A percentile compares a stretch with the other conserved stretches of the same genome.
These are phyloP conservation scores for Fusarium mexicanum DNA, from an alignment of 2,329 filamentous ascomycete species.

Conservation along the genomic window DNA sequence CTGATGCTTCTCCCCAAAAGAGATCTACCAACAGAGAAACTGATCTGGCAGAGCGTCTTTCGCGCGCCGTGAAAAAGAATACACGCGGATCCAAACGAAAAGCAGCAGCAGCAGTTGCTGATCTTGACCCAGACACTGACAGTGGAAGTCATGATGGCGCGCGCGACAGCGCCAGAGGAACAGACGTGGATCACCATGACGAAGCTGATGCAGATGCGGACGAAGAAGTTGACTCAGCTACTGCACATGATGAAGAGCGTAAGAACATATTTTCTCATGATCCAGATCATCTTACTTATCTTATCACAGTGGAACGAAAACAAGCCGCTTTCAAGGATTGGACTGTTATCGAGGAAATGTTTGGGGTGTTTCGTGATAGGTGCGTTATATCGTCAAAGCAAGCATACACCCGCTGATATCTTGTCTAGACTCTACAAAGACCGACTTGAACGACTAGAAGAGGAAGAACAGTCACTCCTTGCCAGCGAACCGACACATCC, in stretches of 20 bases:
- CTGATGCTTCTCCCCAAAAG: slow-evolving; percentile 46
- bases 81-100: slow-evolving; percentile 55
- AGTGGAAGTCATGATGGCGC: slow-evolving; percentile 47
- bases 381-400: slow-evolving; percentile 50
- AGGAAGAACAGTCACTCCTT: slow-evolving; percentile 70
- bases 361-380: slow-evolving; percentile 85
- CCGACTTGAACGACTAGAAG: slow-evolving; percentile 81
- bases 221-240: slow-evolving; percentile 67
- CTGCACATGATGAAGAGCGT: slow-evolving; percentile 73
- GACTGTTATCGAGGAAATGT: slow-evolving; percentile 84
- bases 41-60: slow-evolving; percentile 46
- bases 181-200: slow-evolving; percentile 58
- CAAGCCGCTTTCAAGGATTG: slow-evolving; percentile 83
- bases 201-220: slow-evolving; percentile 66
- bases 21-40: slow-evolving; percentile 45
- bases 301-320: slow-evolving; percentile 74
- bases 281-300: slow-evolving; percentile 34
- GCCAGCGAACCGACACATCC: slow-evolving; percentile 79
- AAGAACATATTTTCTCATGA: slow-evolving; percentile 39
- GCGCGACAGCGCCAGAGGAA: slow-evolving; percentile 49
- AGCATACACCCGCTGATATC: slow-evolving; percentile 31
- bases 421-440: slow-evolving; percentile 82
- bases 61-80: slow-evolving; percentile 51
- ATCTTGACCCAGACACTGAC: slow-evolving; percentile 47
- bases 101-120: slow-evolving; percentile 41